phyloP scores from a whole-genome alignment of 176 grass and related monocot genomes.

The Aegilops umbellulata region DNA sequence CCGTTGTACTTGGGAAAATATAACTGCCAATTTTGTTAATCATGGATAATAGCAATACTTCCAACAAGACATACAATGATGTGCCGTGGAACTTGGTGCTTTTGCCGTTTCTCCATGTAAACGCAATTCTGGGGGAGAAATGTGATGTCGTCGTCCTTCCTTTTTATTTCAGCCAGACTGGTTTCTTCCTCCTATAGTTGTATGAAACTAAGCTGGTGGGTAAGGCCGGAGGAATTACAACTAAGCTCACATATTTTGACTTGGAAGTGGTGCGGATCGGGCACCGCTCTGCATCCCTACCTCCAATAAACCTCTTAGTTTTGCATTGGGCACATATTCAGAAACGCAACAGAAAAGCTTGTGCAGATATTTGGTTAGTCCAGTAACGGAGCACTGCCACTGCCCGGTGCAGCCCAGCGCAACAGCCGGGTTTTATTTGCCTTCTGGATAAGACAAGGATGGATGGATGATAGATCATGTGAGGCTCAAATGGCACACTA shows the following conservation, averaged over 20 bases:
- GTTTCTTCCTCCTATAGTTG: background rate
- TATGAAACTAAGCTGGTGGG: background rate
- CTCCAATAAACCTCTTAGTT: background rate
- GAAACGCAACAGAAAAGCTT: background rate
- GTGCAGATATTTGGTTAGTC: background rate
- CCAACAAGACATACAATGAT: background rate
- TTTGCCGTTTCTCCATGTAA: background rate
- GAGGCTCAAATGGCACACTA: constrained; percentile 10
- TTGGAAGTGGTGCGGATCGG: no score
- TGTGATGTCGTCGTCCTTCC: background rate
- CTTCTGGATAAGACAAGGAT: constrained; percentile 27
- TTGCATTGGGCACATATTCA: background rate
- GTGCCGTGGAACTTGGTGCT: background rate
- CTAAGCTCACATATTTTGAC: no score
- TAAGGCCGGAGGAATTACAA: no score
- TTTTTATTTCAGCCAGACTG: background rate
- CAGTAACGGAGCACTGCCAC: background rate
- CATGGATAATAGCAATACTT: constrained; percentile 5
- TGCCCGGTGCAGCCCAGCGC: background rate
- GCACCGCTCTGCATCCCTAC: no score
- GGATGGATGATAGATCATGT: background rate
- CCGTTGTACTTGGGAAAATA: background rate
- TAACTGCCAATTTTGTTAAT: background rate
- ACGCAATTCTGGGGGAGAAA: background rate
- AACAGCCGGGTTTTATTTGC: background rate